Evolutionary conservation across 345 rosid species (phyloP).

Genomic region (Lepidium didymum): DNA sequence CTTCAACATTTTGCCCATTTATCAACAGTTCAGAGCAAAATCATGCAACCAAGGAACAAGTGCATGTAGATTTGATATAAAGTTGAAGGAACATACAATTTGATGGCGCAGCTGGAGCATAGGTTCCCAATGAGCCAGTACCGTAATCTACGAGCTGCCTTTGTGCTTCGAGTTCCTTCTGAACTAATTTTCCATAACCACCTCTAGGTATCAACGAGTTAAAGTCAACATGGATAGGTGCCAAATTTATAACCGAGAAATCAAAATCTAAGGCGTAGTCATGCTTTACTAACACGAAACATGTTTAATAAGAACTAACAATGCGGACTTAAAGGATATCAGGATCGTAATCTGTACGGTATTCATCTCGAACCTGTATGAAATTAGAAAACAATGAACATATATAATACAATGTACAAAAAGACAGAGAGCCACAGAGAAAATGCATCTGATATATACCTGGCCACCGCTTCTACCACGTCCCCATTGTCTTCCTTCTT

Average conservation of each 20-base stretch:
- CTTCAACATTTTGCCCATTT: neutral
- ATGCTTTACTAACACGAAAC: neutral
- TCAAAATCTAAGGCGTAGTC: neutral
- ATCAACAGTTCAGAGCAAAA: neutral
- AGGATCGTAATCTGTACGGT: constrained; percentile 99
- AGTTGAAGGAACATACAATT: constrained; percentile 51
- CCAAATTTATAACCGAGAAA: neutral
- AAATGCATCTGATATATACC: constrained; percentile 27
- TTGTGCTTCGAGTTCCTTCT: constrained; percentile 84
- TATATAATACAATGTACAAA: neutral
- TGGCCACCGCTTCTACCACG: constrained; percentile 99
- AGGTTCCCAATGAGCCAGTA: constrained; percentile 73
- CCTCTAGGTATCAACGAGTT: constrained; percentile 66
- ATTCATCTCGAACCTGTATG: constrained; percentile 93
- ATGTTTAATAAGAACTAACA: neutral
- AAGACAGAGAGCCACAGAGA: neutral
- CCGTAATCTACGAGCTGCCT: constrained; percentile 96
- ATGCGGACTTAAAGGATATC: constrained; percentile 66
- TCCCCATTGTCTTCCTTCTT: constrained; percentile 99
- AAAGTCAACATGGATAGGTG: constrained; percentile 4
- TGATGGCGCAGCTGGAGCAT: constrained; percentile 55
- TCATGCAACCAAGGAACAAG: neutral
- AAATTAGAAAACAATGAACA: neutral
- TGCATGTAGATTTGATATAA: neutral
- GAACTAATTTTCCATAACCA: constrained; percentile 96